Conservation (phyloP, 2,329 filamentous ascomycete species). For the Claviceps sp. region DNA sequence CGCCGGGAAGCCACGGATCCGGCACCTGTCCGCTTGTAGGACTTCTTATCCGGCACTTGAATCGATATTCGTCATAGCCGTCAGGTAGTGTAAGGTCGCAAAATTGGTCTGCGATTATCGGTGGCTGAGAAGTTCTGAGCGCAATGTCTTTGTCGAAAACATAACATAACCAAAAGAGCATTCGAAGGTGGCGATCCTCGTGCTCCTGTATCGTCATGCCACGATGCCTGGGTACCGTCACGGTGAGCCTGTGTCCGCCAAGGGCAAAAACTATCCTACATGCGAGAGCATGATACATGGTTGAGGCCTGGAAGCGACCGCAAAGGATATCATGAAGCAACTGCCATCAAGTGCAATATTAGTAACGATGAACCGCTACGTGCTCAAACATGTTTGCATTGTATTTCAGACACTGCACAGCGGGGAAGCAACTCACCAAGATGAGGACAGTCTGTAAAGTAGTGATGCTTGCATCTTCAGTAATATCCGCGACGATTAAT, state of each 20-base stretch:
- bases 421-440: conserved; percentile 25
- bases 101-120: conserved; percentile 34
- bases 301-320: conserved; percentile 32
- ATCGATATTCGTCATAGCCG: conserved; percentile 14
- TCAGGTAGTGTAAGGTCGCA: conserved; percentile 38
- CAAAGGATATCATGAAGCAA: conserved; percentile 28
- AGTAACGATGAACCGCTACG: not conserved
- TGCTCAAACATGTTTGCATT: not conserved
- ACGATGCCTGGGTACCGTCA: conserved; percentile 4
- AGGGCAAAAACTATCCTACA: conserved; percentile 36
- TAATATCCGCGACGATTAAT: conserved; percentile 25
- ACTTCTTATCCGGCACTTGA: conserved; percentile 3
- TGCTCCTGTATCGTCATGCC: conserved; percentile 13
- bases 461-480: conserved; percentile 29
- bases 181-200: conserved; percentile 21
- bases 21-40: conserved; percentile 2
- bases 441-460: conserved; percentile 32
- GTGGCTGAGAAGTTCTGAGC: conserved; percentile 38
- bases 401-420: too few species aligned
- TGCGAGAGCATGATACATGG: conserved; percentile 29
- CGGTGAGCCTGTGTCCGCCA: conserved; percentile 26
- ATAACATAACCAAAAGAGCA: conserved; percentile 43
- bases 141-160: conserved; percentile 42
- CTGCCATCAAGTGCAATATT: conserved; percentile 11
- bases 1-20: conserved; percentile 28